phyloP scores from a whole-genome alignment of 228 moss, liverwort and hornwort species.

The Sphagnum fallax region DNA sequence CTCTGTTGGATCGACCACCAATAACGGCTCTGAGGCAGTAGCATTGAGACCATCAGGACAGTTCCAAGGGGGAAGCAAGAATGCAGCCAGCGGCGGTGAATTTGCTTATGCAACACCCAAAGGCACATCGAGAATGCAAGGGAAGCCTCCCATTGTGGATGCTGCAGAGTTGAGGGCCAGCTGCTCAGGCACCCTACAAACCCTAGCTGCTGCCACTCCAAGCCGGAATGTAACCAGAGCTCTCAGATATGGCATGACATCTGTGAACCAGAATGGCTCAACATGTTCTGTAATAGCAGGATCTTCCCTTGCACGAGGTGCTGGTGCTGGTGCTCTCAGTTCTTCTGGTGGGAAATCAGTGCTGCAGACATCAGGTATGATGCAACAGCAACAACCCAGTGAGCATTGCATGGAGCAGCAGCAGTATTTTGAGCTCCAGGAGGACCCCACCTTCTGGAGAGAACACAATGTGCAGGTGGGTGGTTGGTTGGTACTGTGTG shows the following conservation, averaged over 20 bases:
- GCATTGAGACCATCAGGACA: constrained; percentile 1
- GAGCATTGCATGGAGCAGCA: constrained; percentile 18
- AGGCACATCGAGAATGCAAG: constrained; percentile 13
- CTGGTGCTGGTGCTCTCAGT: constrained; percentile 11
- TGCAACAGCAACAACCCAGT: constrained; percentile 15
- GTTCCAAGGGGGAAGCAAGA: constrained; percentile 11
- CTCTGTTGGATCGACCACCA: constrained; percentile 10
- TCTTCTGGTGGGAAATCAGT: constrained; percentile 15
- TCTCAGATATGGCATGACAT: constrained; percentile 60
- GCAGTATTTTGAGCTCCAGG: constrained; percentile 72
- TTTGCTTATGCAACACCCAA: constrained; percentile 50
- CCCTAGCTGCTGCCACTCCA: constrained; percentile 42
- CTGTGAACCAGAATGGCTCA: constrained; percentile 17
- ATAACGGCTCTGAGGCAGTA: constrained; percentile 6
- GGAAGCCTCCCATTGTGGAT: constrained; percentile 48
- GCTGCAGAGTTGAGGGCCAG: constrained; percentile 23
- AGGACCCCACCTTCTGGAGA: constrained; percentile 76
- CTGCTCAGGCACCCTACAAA: constrained; percentile 16
- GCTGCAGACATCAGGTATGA: not conserved
- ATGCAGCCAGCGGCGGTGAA: constrained; percentile 21
- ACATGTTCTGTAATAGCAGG: constrained; percentile 26
- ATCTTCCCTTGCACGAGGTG: constrained; percentile 28
- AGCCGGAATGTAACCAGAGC: constrained; percentile 64
- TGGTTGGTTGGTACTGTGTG: not conserved
- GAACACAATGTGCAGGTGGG: constrained; percentile 91